Base-by-base conservation (phyloP, 2,329 filamentous ascomycete genomes). In the Helotiales sp. region DNA sequence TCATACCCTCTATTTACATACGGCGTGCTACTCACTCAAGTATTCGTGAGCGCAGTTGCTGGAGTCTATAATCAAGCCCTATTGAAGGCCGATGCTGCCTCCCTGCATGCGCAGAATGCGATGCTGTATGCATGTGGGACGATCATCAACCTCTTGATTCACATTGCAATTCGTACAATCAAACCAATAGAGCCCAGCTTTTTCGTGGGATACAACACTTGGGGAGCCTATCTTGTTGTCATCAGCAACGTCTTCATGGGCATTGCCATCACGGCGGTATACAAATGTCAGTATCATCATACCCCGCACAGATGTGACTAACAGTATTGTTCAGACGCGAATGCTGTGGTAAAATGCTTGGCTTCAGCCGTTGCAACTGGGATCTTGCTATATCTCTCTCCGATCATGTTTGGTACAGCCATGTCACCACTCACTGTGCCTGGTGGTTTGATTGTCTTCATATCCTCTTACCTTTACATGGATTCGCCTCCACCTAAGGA, bases 21-120 rank as follows among this genome's bases (percentile, higher is more conserved):
- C 55, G 52, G 67, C 44, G 64, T 73, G 19, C 62, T 73, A 27
- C 53, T 70, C 24, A 68, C 72, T 53, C 69, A 73, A 55, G 69
- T 69, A 17, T 69, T 69, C 38, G 59, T 73, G 30, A 70, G 70
- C 46, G 70, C 71, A 2, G 55, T 67, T 4, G 66, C 71, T 9
- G 68, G 71, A 30, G 71, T 73, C 13, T 72, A 73, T 56, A 73
- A 74, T 58, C 72, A 74, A 62, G 65, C 62, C 9, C 64, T 74
- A 24, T 63, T 72, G 30, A 70, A 72, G 60, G 63, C 58, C 48
- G 67, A 68, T 29, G 64, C 69, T 47, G 69, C 68, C 13, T 72
- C 70, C 25, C 54, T 73, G 27, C 70, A 73, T 56, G 71, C 67
- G 12, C 66, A 69, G 54, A 73, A 73, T 52, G 72, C 71, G 60